Conservation (phyloP, 1,284 basidiomycete species). For the Volvariella surrecta region DNA sequence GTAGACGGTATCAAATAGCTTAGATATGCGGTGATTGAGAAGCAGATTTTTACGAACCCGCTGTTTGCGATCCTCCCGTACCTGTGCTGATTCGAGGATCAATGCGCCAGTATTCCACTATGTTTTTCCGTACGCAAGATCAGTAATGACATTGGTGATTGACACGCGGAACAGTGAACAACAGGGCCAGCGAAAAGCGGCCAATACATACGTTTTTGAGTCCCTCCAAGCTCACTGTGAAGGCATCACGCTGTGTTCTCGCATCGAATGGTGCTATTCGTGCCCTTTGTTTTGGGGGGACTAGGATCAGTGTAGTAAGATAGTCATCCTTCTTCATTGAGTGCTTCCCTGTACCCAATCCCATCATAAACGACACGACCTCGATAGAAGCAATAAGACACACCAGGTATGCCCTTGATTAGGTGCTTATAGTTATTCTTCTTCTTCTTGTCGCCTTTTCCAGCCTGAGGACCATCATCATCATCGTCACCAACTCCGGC, state of each 20-base stretch:
- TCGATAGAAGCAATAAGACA: slow-evolving; percentile 18
- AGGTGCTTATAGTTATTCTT: slow-evolving; percentile 72
- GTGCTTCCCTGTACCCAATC: slow-evolving; percentile 49
- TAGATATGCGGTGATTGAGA: slow-evolving; percentile 4
- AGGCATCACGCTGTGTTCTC: slow-evolving; percentile 62
- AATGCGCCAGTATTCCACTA: slow-evolving; percentile 66
- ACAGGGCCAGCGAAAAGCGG: slow-evolving; percentile 6
- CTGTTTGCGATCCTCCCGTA: slow-evolving; percentile 69
- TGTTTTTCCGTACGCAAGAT: not conserved
- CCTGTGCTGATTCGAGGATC: slow-evolving; percentile 63
- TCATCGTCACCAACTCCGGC: slow-evolving; percentile 27
- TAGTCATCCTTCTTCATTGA: slow-evolving; percentile 78
- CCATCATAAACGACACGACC: slow-evolving; percentile 1
- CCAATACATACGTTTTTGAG: slow-evolving; percentile 59
- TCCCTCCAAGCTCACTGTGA: slow-evolving; percentile 63
- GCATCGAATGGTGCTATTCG: slow-evolving; percentile 56
- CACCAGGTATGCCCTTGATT: slow-evolving; percentile 69
- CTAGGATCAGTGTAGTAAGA: slow-evolving; percentile 52
- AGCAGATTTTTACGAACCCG: slow-evolving; percentile 40
- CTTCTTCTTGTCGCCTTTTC: slow-evolving; percentile 69
- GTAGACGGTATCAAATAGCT: slow-evolving; percentile 10
- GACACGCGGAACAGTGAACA: slow-evolving; percentile 6
- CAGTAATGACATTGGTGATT: slow-evolving; percentile 15
- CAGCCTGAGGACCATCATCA: slow-evolving; percentile 40
- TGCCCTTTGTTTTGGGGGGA: slow-evolving; percentile 64